phyloP scores from a whole-genome alignment of 257 asterid species.

The Thymus mandschuricus region DNA sequence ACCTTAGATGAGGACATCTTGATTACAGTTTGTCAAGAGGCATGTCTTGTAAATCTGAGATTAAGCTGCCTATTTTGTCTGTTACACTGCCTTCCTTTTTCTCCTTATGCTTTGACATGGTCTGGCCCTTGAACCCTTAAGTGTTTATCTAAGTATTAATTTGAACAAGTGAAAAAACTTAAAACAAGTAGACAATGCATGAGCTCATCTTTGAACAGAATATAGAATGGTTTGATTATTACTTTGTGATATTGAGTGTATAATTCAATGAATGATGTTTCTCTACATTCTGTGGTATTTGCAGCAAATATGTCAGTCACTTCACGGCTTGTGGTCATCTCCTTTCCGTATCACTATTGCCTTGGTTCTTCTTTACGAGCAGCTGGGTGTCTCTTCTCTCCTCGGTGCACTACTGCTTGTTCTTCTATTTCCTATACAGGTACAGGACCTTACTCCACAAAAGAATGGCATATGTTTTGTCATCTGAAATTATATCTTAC shows the following conservation, averaged over 20 bases:
- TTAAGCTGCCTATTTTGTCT: not conserved
- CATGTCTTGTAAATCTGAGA: too few species aligned
- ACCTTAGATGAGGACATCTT: too few species aligned
- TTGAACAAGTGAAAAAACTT: not conserved
- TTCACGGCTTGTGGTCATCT: conserved; percentile 94
- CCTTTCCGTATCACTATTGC: conserved; percentile 85
- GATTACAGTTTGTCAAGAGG: too few species aligned
- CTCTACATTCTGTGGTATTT: conserved; percentile 27
- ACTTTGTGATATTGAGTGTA: not conserved
- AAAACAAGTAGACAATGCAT: not conserved
- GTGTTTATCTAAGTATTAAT: conserved; percentile 9
- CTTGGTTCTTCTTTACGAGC: conserved; percentile 86
- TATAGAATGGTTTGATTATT: conserved; percentile 19
- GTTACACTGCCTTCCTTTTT: conserved; percentile 10
- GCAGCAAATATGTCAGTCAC: conserved; percentile 95
- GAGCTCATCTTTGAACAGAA: conserved; percentile 11
- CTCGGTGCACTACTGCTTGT: conserved; percentile 86
- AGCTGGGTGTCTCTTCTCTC: conserved; percentile 83
- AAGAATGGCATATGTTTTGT: conserved; percentile 3
- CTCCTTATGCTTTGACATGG: not conserved
- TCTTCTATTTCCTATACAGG: conserved; percentile 89
- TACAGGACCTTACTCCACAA: conserved; percentile 3
- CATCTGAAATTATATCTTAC: conserved; percentile 12
- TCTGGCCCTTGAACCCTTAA: conserved; percentile 6
- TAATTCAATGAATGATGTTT: conserved; percentile 26